Evolutionary conservation across 768 basidiomycete species (phyloP).

Genomic region (Leucosporidium creatinivorum): DNA sequence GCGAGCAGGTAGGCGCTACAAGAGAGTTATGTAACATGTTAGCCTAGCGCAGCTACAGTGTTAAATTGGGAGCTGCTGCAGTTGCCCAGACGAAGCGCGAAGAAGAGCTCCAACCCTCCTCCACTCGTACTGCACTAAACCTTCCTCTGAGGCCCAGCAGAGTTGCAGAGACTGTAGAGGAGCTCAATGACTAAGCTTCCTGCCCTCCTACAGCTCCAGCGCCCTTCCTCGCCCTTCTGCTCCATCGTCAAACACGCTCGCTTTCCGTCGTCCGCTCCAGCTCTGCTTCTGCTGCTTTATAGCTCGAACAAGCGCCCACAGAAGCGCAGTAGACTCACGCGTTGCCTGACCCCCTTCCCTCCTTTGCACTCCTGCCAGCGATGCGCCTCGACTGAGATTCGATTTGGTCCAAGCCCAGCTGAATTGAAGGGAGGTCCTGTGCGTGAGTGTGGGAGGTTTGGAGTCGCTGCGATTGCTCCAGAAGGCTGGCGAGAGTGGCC

Average conservation of each 20-base stretch:
- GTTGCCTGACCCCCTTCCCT: conserved; percentile 2
- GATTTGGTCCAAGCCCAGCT: conserved; percentile 87
- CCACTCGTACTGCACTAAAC: conserved; percentile 56
- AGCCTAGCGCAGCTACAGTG: not conserved
- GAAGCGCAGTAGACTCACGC: conserved; percentile 8
- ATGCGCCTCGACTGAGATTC: conserved; percentile 85
- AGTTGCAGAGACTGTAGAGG: not conserved
- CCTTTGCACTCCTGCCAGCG: conserved; percentile 35
- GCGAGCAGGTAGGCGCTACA: conserved; percentile 82
- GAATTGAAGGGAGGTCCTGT: conserved; percentile 73
- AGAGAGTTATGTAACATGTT: conserved; percentile 6
- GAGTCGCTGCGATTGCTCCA: conserved; percentile 34
- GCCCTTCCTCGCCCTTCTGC: conserved; percentile 1
- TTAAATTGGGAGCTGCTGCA: no score
- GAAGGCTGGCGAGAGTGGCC: conserved; percentile 31
- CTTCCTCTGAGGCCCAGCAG: conserved; percentile 40
- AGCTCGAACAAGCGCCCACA: not conserved
- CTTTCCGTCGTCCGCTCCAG: not conserved
- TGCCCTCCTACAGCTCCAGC: conserved; percentile 34
- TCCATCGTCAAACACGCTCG: conserved; percentile 3
- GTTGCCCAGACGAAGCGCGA: no score
- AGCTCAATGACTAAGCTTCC: conserved; percentile 40
- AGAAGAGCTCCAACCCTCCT: conserved; percentile 52
- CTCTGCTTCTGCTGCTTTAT: not conserved
- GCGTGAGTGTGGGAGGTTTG: conserved; percentile 7